Evolutionary conservation across 176 grass and related monocot genomes (phyloP).

Genomic region (Triticum urartu): DNA sequence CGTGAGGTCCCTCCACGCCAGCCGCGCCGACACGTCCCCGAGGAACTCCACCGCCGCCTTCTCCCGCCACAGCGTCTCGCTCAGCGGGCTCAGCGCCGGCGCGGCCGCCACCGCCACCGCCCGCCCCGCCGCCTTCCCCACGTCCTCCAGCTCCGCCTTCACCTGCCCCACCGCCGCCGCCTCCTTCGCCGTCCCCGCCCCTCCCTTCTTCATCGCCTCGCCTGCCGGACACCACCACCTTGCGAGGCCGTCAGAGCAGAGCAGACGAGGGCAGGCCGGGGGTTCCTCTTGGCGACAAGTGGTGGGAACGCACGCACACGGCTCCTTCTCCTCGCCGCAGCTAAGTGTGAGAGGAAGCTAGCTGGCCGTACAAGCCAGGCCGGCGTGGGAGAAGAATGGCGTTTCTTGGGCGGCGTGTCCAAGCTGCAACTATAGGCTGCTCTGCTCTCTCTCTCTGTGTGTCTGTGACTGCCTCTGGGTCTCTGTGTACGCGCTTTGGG

Average conservation of each 20-base stretch:
- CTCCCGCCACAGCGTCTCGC: constrained; percentile 96
- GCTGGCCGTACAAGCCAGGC: neutral
- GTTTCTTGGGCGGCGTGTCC: constrained; percentile 21
- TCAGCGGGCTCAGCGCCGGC: constrained; percentile 75
- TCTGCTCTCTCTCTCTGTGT: neutral
- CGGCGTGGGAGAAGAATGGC: constrained; percentile 30
- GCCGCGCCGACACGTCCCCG: constrained; percentile 82
- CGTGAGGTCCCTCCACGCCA: constrained; percentile 89
- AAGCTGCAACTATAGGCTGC: neutral
- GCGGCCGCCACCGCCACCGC: constrained; percentile 22
- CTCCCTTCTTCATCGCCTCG: constrained; percentile 28
- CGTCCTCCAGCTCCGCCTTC: constrained; percentile 62
- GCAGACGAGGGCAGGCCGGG: neutral
- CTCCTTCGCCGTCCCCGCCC: neutral
- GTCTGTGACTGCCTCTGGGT: neutral
- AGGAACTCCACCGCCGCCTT: constrained; percentile 48
- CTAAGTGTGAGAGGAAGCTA: neutral
- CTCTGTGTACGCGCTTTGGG: neutral
- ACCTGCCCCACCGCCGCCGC: constrained; percentile 49
- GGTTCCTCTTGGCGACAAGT: neutral
- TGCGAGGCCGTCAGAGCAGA: neutral
- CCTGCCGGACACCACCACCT: too few species aligned
- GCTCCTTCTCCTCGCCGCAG: neutral
- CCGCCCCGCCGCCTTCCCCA: constrained; percentile 33
- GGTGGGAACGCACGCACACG: neutral